Evolutionary conservation across 2,329 filamentous ascomycete species (phyloP), one percentile per base, ranked within the genome.

Genomic region (Neofusicoccum kwambonambiense): DNA sequence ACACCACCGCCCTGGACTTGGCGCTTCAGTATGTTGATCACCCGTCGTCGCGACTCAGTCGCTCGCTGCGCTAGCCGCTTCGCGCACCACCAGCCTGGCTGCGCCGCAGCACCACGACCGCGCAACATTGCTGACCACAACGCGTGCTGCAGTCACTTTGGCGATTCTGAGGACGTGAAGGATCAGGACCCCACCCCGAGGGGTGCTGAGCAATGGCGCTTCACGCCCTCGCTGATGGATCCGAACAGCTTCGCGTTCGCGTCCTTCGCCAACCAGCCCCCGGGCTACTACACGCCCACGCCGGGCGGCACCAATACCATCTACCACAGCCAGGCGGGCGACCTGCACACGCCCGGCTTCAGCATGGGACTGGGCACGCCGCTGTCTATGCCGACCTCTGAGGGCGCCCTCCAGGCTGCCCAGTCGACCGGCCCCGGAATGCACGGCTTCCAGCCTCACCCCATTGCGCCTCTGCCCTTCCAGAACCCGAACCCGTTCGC

Each of bases 211-310:
- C 88, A 86, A 70, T 95, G 93, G 89, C 87, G 90, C 69, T 93
- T 97, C 73, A 96, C 93, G 2, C 92, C 93, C 3, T 95, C 93
- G 22, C 82, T 96, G 65, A 85, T 98, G 74, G 94, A 98, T 74
- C 88, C 92, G 17, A 92, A 90, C 76, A 90, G 91, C 35, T 92
- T 92, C 75, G 87, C 88, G 27, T 97, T 97, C 78, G 84, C 87
- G 66, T 84, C 85, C 64, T 94, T 96, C 73, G 88, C 90, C 68
- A 92, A 91, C 77, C 90, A 93, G 68, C 86, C 90, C 51, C 86
- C 90, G 15, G 91, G 89, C 13, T 95, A 95, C 78, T 97, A 96
- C 78, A 93, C 92, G 7, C 91, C 93, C 2, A 96, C 92, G 1
- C 90, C 92, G 2, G 91, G 90, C 68, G 90, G 90, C 51, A 90